phyloP scores from a whole-genome alignment of 2,329 filamentous ascomycete genomes.

The Diaporthe batatas region DNA sequence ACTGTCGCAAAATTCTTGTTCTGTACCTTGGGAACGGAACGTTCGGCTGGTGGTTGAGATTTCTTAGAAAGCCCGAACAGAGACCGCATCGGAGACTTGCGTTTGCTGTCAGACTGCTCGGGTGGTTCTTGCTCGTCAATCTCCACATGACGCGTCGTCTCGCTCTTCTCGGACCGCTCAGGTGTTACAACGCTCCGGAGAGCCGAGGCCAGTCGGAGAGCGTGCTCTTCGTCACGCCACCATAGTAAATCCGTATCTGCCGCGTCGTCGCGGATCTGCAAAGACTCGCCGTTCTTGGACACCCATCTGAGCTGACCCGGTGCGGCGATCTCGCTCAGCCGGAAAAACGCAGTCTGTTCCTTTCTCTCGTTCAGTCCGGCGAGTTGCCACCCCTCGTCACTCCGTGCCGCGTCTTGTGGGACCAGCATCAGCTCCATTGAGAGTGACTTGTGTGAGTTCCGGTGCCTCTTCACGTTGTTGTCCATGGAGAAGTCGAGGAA shows the following conservation, averaged over 20 bases:
- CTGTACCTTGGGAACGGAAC: constrained; percentile 48
- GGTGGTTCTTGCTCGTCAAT: background rate
- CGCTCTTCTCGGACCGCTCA: background rate
- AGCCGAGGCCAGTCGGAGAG: constrained; percentile 11
- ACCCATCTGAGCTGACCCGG: constrained; percentile 5
- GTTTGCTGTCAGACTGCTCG: constrained; percentile 5
- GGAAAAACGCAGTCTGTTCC: constrained; percentile 5
- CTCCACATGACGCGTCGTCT: background rate
- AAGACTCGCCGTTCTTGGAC: constrained; percentile 5
- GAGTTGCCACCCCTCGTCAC: constrained; percentile 23
- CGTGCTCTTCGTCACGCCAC: constrained; percentile 35
- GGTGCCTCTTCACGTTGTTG: background rate
- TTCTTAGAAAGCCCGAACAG: constrained; percentile 17
- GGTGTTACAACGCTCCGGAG: constrained; percentile 3
- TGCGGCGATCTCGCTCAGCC: background rate
- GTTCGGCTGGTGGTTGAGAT: constrained; percentile 50
- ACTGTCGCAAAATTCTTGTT: constrained; percentile 46
- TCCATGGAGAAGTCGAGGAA: background rate
- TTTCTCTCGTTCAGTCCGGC: constrained; percentile 20
- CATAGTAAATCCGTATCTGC: constrained; percentile 12
- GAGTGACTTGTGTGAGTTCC: background rate
- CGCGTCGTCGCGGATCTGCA: constrained; percentile 11
- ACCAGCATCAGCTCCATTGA: constrained; percentile 28
- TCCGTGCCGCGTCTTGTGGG: constrained; percentile 2
- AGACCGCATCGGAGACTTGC: constrained; percentile 8